These are phyloP conservation scores for Stemphylium vesicarium DNA, from an alignment of 2,329 filamentous ascomycete genomes.

Conservation along the genomic window DNA sequence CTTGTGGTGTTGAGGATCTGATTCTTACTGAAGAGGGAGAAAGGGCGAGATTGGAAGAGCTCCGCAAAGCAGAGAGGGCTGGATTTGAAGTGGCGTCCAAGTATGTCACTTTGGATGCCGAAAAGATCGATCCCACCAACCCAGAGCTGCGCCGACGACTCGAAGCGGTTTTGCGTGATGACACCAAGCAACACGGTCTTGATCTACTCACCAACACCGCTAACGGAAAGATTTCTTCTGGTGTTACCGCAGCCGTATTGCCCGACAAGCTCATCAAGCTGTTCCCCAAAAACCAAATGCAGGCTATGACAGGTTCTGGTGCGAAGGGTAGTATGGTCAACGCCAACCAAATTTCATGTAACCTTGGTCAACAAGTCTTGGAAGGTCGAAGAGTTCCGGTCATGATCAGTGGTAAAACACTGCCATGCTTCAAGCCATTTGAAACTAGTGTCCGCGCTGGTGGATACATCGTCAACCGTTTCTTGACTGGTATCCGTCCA, in stretches of 20 bases:
- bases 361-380: conserved; percentile 93
- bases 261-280: conserved; percentile 84
- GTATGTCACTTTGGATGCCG: conserved; percentile 82
- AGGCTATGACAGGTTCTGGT: conserved; percentile 96
- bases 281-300: conserved; percentile 98
- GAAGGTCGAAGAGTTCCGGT: conserved; percentile 93
- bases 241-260: conserved; percentile 79
- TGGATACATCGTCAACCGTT: conserved; percentile 92
- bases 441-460: conserved; percentile 89
- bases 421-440: conserved; percentile 92
- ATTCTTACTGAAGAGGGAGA: conserved; percentile 84
- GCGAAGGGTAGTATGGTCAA: conserved; percentile 94
- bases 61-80: conserved; percentile 70
- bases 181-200: conserved; percentile 87
- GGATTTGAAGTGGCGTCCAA: conserved; percentile 82
- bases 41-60: conserved; percentile 68
- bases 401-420: conserved; percentile 96
- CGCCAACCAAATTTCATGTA: conserved; percentile 96
- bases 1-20: conserved; percentile 96
- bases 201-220: conserved; percentile 83
- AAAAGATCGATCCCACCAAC: conserved; percentile 67
- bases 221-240: conserved; percentile 73
- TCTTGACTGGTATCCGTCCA: conserved; percentile 95
- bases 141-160: conserved; percentile 77
- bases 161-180: conserved; percentile 89